Evolutionary conservation across 1,139 yeast species (phyloP).

Genomic region (Insectozyma bohioensis): DNA sequence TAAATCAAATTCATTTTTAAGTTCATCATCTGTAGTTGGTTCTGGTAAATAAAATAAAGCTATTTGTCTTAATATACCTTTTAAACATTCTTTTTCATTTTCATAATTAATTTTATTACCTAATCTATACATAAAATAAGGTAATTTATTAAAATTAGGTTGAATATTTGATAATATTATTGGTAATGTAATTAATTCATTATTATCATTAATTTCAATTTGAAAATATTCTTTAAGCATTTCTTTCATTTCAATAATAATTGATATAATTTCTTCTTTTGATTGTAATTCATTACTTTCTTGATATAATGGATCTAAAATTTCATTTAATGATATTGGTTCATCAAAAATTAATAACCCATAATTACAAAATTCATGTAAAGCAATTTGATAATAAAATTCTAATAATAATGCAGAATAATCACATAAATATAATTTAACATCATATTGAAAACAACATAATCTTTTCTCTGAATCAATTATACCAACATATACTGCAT

Average conservation of each 20-base stretch:
- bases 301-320: slow-evolving; percentile 29
- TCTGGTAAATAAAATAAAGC: slow-evolving; percentile 78
- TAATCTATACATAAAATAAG: slow-evolving; percentile 63
- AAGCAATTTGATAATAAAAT: slow-evolving; percentile 76
- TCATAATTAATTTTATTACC: slow-evolving; percentile 61
- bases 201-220: slow-evolving; percentile 38
- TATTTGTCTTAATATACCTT: slow-evolving; percentile 62
- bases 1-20: slow-evolving; percentile 23
- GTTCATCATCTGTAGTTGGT: slow-evolving; percentile 25
- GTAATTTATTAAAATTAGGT: slow-evolving; percentile 66
- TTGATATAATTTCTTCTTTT: slow-evolving; percentile 20
- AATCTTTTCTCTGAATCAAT: slow-evolving; percentile 71
- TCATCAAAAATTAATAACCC: slow-evolving; percentile 57
- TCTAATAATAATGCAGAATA: slow-evolving; percentile 70
- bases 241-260: slow-evolving; percentile 53
- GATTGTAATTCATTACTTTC: slow-evolving; percentile 15
- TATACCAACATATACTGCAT: slow-evolving; percentile 77
- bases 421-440: slow-evolving; percentile 74
- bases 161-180: slow-evolving; percentile 59
- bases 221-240: slow-evolving; percentile 84
- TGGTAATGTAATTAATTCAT: slow-evolving; percentile 55
- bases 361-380: slow-evolving; percentile 78
- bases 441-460: slow-evolving; percentile 81
- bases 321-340: slow-evolving; percentile 30
- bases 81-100: slow-evolving; percentile 66